Base-by-base conservation (phyloP, 192 early-diverging fungal species). In the Glomus cerebriforme region DNA sequence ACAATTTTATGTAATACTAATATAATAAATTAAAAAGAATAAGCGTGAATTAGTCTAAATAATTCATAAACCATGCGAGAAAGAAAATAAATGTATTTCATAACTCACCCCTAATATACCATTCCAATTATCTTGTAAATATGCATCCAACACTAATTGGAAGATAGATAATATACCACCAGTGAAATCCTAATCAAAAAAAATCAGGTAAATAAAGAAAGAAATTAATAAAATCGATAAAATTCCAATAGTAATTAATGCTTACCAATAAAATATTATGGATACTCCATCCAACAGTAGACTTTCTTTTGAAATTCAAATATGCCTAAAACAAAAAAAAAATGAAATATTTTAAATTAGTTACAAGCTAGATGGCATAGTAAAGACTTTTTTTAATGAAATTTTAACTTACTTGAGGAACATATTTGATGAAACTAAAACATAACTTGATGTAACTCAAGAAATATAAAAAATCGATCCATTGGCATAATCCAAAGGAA, bases 201-300 rank as follows among this genome's bases (percentile, higher is more conserved):
- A 19, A 29, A 47, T 63, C 26, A 39, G 26, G 6, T 9, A 59
- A 7, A 29, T 27, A 45, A 26, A 26, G 37, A 12, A 24, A 29
- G 26, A 32, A 31, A 70, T 5, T 70, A 60, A 3, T 19, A 71
- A 10, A 35, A 32, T 17, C 29, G 1, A 59, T 10, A 45, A 24
- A 65, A 15, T 26, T 34, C 27, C 17, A 24, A 3, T 29, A 13
- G 22, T 7, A 19, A 17, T 17, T n/a, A n/a, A 24, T 32, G 10
- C 83, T 73, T 79, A 84, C 83, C 62, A 97, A 84, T 7, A 97
- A 59, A 71, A 97, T 96, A 71, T 95, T 96, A 63, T 92, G 88
- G 63, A 97, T 95, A 65, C 92, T 93, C 96, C 96, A 98, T 1
- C 97, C 97, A 0, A 87, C 89, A 1, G 97, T 98, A 1, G 93